These are phyloP conservation scores for Euclidium syriacum DNA, from an alignment of 345 rosid genomes.

Conservation along the genomic window DNA sequence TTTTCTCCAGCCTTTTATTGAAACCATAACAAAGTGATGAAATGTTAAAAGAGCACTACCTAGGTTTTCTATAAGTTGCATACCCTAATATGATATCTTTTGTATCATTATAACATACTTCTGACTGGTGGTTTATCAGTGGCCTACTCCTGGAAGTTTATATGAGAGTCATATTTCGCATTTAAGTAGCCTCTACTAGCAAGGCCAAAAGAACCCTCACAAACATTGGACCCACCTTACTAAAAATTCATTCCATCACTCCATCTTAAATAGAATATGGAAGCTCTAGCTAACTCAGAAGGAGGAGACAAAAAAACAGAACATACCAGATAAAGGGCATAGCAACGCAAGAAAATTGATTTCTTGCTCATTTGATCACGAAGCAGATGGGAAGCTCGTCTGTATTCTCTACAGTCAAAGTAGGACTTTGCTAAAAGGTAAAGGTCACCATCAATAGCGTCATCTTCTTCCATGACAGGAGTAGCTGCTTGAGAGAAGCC, in stretches of 20 bases:
- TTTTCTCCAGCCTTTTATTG: slow-evolving; percentile 83
- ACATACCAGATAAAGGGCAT: slow-evolving; percentile 90
- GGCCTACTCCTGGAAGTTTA: not conserved
- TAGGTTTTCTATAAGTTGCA: not conserved
- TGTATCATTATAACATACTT: not conserved
- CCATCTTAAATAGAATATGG: not conserved
- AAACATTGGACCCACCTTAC: not conserved
- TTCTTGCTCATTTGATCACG: slow-evolving; percentile 75
- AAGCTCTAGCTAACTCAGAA: slow-evolving; percentile 10
- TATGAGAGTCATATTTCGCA: not conserved
- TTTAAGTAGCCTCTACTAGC: not conserved
- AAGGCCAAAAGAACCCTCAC: not conserved
- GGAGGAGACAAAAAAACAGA: not conserved
- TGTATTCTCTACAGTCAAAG: slow-evolving; percentile 80
- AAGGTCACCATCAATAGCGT: slow-evolving; percentile 63
- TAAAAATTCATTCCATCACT: not conserved
- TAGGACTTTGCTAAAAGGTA: slow-evolving; percentile 89
- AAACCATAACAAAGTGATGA: slow-evolving; percentile 2
- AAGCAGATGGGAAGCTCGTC: slow-evolving; percentile 81
- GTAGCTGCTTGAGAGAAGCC: slow-evolving; percentile 76
- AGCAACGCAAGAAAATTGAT: slow-evolving; percentile 77
- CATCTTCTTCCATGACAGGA: slow-evolving; percentile 81
- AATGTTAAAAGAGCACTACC: not conserved
- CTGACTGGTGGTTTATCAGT: not conserved
- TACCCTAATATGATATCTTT: not conserved